These are phyloP conservation scores for Podospora fimiseda DNA, from an alignment of 495 filamentous ascomycete genomes.

Conservation along the genomic window DNA sequence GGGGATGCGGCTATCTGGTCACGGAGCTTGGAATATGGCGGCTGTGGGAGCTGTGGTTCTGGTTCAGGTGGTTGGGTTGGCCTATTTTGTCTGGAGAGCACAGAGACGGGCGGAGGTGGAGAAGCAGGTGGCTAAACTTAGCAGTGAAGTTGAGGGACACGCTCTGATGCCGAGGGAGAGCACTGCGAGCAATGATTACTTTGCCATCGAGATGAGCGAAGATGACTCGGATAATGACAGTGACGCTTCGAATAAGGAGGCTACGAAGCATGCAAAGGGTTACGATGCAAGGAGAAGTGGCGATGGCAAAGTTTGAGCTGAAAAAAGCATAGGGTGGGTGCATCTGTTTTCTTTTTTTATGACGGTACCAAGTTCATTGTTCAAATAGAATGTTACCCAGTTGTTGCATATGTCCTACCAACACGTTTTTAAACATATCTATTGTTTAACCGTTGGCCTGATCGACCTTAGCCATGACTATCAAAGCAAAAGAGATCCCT, in stretches of 20 bases:
- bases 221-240: conserved; percentile 15
- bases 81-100: conserved; percentile 13
- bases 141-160: conserved; percentile 4
- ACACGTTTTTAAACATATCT: too few species aligned
- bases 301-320: neutral
- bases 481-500: too few species aligned
- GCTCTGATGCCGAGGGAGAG: conserved; percentile 6
- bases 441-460: too few species aligned
- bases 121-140: neutral
- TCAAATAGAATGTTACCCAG: too few species aligned
- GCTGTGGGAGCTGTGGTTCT: neutral
- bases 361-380: too few species aligned
- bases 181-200: conserved; percentile 14
- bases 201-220: conserved; percentile 24
- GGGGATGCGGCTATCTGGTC: conserved; percentile 18
- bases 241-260: neutral
- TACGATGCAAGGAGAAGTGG: neutral
- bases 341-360: too few species aligned
- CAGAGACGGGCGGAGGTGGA: neutral
- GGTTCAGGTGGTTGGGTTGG: conserved; percentile 13
- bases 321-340: too few species aligned
- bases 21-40: conserved; percentile 5
- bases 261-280: too few species aligned
- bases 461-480: too few species aligned
- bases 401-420: too few species aligned